These are phyloP conservation scores for Ophiocytium majus DNA, from an alignment of 352 stramenopile genomes.

Conservation along the genomic window DNA sequence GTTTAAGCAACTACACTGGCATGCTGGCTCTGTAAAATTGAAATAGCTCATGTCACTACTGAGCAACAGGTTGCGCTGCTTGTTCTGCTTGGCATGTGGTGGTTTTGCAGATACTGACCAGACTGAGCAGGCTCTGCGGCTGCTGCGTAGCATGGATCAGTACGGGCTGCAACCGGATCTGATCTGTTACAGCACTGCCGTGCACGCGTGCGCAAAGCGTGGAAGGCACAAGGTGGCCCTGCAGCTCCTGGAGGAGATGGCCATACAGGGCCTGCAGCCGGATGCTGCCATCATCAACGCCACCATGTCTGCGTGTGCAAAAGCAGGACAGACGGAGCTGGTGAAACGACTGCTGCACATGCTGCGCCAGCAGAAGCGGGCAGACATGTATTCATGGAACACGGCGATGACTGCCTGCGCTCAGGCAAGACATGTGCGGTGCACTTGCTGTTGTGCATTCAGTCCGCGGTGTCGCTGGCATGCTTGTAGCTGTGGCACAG, in stretches of 20 bases:
- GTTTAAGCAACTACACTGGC: too few relatives aligned
- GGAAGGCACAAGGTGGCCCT: background rate
- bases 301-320: constrained; percentile 8
- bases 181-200: constrained; percentile 11
- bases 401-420: background rate
- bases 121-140: background rate
- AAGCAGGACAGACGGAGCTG: background rate
- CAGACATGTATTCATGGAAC: constrained; percentile 13
- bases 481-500: background rate
- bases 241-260: constrained; percentile 2
- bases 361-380: background rate
- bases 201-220: background rate
- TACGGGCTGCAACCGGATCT: background rate
- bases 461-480: background rate
- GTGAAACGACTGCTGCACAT: background rate
- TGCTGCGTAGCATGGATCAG: background rate
- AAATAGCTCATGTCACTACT: too few relatives aligned
- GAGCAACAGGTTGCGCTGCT: too few relatives aligned
- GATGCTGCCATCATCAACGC: constrained; percentile 19
- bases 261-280: background rate
- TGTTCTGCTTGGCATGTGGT: too few relatives aligned
- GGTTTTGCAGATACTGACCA: background rate
- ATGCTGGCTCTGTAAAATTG: too few relatives aligned
- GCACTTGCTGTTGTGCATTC: background rate
- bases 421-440: background rate